Conservation (phyloP, 2,329 filamentous ascomycete genomes). For the Penicillium olsonii region DNA sequence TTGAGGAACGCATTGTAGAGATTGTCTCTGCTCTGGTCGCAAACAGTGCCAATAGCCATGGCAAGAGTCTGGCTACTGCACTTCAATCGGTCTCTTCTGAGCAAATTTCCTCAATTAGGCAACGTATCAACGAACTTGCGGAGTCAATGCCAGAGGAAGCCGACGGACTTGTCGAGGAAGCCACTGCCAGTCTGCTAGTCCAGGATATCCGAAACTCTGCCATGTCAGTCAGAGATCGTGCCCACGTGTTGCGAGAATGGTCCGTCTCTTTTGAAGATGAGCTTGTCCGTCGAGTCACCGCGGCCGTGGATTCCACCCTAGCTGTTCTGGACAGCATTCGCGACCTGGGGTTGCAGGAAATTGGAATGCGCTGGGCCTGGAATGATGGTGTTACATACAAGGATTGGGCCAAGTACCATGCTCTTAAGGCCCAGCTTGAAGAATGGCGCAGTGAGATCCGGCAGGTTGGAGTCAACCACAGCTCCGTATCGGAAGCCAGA, state of each 20-base stretch:
- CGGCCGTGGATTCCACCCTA: slow-evolving; percentile 77
- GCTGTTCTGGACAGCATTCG: slow-evolving; percentile 80
- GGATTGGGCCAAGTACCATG: slow-evolving; percentile 94
- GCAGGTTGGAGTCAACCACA: slow-evolving; percentile 71
- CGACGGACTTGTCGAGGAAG: slow-evolving; percentile 53
- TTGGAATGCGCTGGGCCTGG: slow-evolving; percentile 93
- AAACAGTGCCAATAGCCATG: slow-evolving; percentile 56
- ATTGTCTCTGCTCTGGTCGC: slow-evolving; percentile 73
- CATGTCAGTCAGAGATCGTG: slow-evolving; percentile 71
- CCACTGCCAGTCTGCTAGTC: slow-evolving; percentile 55
- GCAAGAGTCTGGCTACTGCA: slow-evolving; percentile 59
- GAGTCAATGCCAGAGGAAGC: slow-evolving; percentile 60
- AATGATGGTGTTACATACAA: slow-evolving; percentile 95
- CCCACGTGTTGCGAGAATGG: slow-evolving; percentile 77
- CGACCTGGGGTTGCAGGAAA: slow-evolving; percentile 82
- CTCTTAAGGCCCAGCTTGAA: slow-evolving; percentile 77
- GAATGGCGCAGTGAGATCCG: slow-evolving; percentile 84
- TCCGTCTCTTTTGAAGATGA: slow-evolving; percentile 70
- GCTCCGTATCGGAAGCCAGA: slow-evolving; percentile 68
- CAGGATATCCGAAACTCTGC: slow-evolving; percentile 67
- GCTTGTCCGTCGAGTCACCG: slow-evolving; percentile 67
- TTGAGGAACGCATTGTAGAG: slow-evolving; percentile 64
- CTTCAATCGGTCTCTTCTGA: slow-evolving; percentile 68
- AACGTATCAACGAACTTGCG: slow-evolving; percentile 61
- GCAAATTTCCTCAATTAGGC: slow-evolving; percentile 67